Evolutionary conservation across 495 filamentous ascomycete genomes (phyloP).

Genomic region (Daldinia concentrica): DNA sequence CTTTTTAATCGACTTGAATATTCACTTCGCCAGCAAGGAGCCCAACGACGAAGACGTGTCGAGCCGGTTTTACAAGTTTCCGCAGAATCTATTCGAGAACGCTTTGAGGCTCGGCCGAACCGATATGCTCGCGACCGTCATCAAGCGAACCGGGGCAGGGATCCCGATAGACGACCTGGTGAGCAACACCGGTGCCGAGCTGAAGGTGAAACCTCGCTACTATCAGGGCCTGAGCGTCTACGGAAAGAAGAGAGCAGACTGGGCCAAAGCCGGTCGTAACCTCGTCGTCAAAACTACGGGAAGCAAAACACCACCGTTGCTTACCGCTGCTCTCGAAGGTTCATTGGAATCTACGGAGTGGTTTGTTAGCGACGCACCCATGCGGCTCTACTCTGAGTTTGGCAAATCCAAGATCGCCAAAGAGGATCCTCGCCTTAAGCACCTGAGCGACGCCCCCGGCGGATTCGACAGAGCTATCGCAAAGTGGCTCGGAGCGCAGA

Average conservation of each 20-base stretch:
- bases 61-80: conserved; percentile 49
- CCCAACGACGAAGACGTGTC: conserved; percentile 34
- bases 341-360: conserved; percentile 71
- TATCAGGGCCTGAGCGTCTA: conserved; percentile 78
- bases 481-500: conserved; percentile 67
- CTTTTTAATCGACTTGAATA: conserved; percentile 50
- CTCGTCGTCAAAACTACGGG: conserved; percentile 38
- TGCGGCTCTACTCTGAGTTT: conserved; percentile 70
- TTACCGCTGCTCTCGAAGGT: conserved; percentile 65
- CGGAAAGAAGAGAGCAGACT: conserved; percentile 71
- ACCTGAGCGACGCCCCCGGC: conserved; percentile 60
- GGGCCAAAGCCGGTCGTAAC: conserved; percentile 66
- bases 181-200: conserved; percentile 64
- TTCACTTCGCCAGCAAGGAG: conserved; percentile 44
- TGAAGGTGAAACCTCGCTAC: conserved; percentile 68
- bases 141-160: conserved; percentile 65
- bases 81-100: conserved; percentile 40
- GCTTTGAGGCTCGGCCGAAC: conserved; percentile 49
- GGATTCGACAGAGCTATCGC: conserved; percentile 68
- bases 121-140: conserved; percentile 53
- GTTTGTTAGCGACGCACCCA: conserved; percentile 72
- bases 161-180: conserved; percentile 71
- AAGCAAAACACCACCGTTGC: conserved; percentile 60
- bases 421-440: conserved; percentile 64
- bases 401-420: conserved; percentile 60